These are phyloP conservation scores for Podochytrium sp. DNA, from an alignment of 192 early-diverging fungal species.

Conservation along the genomic window DNA sequence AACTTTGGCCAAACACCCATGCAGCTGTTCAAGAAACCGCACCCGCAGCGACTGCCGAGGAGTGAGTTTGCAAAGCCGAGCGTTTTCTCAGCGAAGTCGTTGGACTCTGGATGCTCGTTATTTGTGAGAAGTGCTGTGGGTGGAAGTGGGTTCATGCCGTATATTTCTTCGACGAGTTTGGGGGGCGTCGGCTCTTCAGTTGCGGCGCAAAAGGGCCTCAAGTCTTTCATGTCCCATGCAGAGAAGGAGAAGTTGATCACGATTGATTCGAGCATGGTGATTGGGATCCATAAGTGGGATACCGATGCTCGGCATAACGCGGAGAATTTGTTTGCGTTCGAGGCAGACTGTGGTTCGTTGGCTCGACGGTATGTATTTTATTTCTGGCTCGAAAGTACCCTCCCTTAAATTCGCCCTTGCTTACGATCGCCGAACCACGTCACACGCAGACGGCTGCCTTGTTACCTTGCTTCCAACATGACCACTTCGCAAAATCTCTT, in stretches of 20 bases:
- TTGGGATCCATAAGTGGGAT: slow-evolving; percentile 37
- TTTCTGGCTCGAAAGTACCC: background rate
- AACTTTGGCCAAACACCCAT: slow-evolving; percentile 97
- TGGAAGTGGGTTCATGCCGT: slow-evolving; percentile 9
- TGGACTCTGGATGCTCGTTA: slow-evolving; percentile 16
- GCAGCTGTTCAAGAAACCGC: slow-evolving; percentile 85
- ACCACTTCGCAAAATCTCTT: slow-evolving; percentile 27
- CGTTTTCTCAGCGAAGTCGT: slow-evolving; percentile 31
- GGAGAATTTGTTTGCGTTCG: slow-evolving; percentile 33
- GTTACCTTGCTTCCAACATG: slow-evolving; percentile 34
- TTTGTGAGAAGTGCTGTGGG: slow-evolving; percentile 12
- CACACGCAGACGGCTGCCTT: slow-evolving; percentile 17
- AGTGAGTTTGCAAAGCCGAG: slow-evolving; percentile 7
- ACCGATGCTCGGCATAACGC: background rate
- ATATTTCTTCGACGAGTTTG: background rate
- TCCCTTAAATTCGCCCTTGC: background rate
- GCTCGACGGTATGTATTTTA: slow-evolving; percentile 18
- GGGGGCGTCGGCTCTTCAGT: background rate
- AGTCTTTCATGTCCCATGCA: background rate
- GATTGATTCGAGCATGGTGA: slow-evolving; percentile 22
- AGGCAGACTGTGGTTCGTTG: slow-evolving; percentile 26
- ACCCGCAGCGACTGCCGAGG: slow-evolving; percentile 59
- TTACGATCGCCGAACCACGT: background rate
- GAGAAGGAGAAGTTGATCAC: slow-evolving; percentile 30
- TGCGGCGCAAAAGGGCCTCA: background rate